These are phyloP conservation scores for Blastobotrys buckinghamii DNA, from an alignment of 1,139 yeast species.

Conservation along the genomic window DNA sequence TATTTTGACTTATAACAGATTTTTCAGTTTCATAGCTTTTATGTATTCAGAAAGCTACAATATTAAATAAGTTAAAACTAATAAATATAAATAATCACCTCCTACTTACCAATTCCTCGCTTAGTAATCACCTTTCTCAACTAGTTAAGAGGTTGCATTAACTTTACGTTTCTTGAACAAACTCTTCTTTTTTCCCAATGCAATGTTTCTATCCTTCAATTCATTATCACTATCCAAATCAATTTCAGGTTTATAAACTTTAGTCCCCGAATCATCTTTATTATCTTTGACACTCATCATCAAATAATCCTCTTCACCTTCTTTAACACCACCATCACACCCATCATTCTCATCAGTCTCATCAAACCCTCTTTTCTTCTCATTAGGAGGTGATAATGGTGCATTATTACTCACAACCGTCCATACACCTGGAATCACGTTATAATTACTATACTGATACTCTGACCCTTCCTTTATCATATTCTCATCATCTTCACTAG, in stretches of 20 bases:
- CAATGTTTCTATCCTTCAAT: neutral
- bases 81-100: too few species aligned
- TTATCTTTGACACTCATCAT: neutral
- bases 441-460: neutral
- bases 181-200: conserved; percentile 8
- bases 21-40: too few species aligned
- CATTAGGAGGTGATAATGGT: conserved; percentile 2
- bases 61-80: too few species aligned
- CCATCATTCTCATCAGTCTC: neutral
- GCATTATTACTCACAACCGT: neutral
- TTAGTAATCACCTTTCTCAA: too few species aligned
- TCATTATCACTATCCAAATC: conserved; percentile 1
- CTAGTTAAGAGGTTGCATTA: too few species aligned
- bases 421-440: conserved; percentile 7
- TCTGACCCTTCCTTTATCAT: too few species aligned
- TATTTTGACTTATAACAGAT: too few species aligned
- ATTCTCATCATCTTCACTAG: neutral
- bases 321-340: neutral
- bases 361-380: conserved; percentile 5
- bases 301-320: neutral
- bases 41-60: too few species aligned
- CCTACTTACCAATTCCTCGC: too few species aligned
- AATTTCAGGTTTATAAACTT: conserved; percentile 2
- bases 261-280: neutral
- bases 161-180: conserved; percentile 24